Base-by-base conservation (phyloP, 352 stramenopile species). In the Globisporangium carolinianum region DNA sequence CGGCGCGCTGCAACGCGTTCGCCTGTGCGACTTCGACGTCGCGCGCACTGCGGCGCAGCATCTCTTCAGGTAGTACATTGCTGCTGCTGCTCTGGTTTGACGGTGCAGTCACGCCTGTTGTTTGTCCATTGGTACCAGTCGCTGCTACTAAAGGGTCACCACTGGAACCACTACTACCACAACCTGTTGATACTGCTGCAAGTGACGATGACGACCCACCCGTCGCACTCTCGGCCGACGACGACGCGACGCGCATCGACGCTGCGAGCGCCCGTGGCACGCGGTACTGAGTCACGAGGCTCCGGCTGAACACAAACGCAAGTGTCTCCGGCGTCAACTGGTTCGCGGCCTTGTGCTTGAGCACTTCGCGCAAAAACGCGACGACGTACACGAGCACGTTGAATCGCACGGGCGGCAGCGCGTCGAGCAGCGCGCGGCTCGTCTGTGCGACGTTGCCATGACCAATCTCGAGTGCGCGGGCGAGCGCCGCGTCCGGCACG, bases 331-430 rank as follows among this genome's bases (percentile, higher is more conserved):
- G 66, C 1, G 75, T 86, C 5, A 91, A 64, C 43, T 85, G 82
- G 66, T 95, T 95, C 38, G 50, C 66, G 39, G 61, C 53, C 0
- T 47, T 48, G 43, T 89, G 71, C 56, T 88, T 83, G 18, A 99
- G 77, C 32, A 98, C 73, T 75, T 98, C 94, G 48, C 95, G 89
- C 55, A 98, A 87, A 60, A 99, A 99, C 1, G 93, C 96, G 32
- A 98, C 81, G 32, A 98, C 67, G 66, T 99, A 99, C 12, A 99
- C 89, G 48, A 99, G 94, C 6, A 97, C 82, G 71, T 99, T 99
- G 77, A 98, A 98, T 32, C 95, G 75, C 57, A 98, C 85, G 8
- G 94, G 89, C 17, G 92, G 75, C n/a, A 99, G 74, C n/a, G 66
- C 65, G 55, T 93, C 79, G 2, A 96, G 57, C 12, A 93, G 59